phyloP scores from a whole-genome alignment of 192 early-diverging fungal genomes.

The Linnemannia hyalina region DNA sequence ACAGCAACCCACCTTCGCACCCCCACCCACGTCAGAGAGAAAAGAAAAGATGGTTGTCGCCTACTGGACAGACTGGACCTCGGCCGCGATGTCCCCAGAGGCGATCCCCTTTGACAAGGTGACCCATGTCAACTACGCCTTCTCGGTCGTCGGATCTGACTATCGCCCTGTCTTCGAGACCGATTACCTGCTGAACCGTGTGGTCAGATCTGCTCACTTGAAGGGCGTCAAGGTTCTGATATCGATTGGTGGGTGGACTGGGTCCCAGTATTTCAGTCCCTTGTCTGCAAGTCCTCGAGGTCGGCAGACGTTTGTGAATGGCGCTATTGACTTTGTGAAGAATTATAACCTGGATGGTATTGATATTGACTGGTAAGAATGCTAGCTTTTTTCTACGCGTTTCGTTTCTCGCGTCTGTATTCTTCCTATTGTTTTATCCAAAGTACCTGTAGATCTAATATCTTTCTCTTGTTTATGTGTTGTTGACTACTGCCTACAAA shows the following conservation, averaged over 20 bases:
- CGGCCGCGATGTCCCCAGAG: constrained; percentile 31
- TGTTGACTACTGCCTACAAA: background rate
- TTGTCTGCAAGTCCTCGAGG: constrained; percentile 58
- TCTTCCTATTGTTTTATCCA: background rate
- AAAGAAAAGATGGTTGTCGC: constrained; percentile 46
- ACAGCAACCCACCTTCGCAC: background rate
- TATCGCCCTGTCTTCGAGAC: constrained; percentile 42
- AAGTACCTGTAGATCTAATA: background rate
- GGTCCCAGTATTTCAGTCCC: constrained; percentile 68
- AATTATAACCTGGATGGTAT: constrained; percentile 75
- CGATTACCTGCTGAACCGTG: constrained; percentile 30
- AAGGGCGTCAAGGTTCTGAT: constrained; percentile 68
- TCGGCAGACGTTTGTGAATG: constrained; percentile 62
- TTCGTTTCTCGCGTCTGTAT: background rate
- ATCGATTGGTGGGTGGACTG: constrained; percentile 81
- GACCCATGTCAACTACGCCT: constrained; percentile 77
- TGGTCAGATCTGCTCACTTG: constrained; percentile 60
- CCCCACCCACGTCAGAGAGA: background rate
- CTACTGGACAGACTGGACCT: constrained; percentile 53
- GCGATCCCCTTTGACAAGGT: constrained; percentile 62
- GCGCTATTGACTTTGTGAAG: constrained; percentile 64
- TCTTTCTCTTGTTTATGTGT: background rate
- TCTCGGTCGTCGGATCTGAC: constrained; percentile 35
- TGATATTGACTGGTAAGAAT: constrained; percentile 73
- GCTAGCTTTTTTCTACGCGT: background rate